Percentiles rank a stretch among this genome's conserved stretches.
These are phyloP conservation scores for Hippophae gyantsensis DNA, from an alignment of 306 rosid genomes.

Conservation along the genomic window DNA sequence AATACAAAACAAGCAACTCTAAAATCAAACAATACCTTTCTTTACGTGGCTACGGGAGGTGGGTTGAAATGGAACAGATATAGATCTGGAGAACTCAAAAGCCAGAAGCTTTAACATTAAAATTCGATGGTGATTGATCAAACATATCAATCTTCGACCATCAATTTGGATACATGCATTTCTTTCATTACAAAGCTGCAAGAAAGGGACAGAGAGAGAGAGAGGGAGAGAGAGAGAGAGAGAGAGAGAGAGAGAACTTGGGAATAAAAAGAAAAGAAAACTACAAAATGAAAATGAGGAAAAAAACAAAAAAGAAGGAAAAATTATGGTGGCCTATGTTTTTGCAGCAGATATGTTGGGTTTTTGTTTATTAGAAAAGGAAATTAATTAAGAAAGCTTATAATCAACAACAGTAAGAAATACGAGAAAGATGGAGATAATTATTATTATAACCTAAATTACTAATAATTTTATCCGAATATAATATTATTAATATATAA, in stretches of 20 bases:
- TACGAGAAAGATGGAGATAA: background rate
- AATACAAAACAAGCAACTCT: constrained; percentile 13
- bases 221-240: constrained; percentile 18
- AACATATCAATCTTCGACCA: constrained; percentile 16
- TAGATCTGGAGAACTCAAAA: constrained; percentile 42
- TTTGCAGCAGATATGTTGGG: constrained; percentile 44
- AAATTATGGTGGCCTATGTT: constrained; percentile 41
- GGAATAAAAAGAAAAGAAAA: background rate
- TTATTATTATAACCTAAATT: too few species aligned
- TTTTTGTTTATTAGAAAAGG: constrained; percentile 17
- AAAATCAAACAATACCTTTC: constrained; percentile 34
- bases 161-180: constrained; percentile 33
- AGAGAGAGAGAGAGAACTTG: background rate
- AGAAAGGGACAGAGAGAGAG: constrained; percentile 35
- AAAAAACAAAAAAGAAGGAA: constrained; percentile 2
- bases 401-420: background rate
- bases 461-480: too few species aligned
- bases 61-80: constrained; percentile 21
- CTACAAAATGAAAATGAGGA: background rate
- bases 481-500: too few species aligned
- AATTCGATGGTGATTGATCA: constrained; percentile 15
- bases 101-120: constrained; percentile 26
- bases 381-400: constrained; percentile 17
- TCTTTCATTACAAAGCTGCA: constrained; percentile 41
- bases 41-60: constrained; percentile 37